Percentiles rank a stretch among this genome's conserved stretches.
Conservation (phyloP, 257 asterid genomes). For the Lycium barbarum region DNA sequence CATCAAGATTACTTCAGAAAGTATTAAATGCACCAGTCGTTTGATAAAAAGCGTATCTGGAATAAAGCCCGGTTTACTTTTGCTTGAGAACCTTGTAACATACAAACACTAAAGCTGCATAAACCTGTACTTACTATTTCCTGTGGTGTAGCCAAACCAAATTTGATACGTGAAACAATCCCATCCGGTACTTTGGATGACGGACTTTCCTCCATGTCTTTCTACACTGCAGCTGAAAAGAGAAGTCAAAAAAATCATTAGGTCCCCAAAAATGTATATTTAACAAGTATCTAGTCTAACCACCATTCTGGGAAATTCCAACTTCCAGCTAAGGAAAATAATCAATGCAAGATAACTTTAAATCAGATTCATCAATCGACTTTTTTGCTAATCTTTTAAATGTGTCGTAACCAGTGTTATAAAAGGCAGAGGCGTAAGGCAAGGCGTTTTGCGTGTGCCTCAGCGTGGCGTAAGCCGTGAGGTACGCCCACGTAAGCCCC, state of each 20-base stretch:
- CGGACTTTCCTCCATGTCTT: constrained; percentile 67
- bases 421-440: no score
- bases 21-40: background rate
- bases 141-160: constrained; percentile 78
- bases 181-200: constrained; percentile 53
- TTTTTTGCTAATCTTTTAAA: background rate
- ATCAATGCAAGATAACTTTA: background rate
- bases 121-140: constrained; percentile 71
- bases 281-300: background rate
- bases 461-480: no score
- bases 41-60: background rate
- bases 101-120: background rate
- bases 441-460: no score
- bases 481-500: no score
- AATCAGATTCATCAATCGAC: background rate
- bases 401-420: background rate
- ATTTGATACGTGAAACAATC: constrained; percentile 60
- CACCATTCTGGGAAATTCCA: constrained; percentile 10
- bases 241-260: background rate
- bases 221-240: constrained; percentile 31
- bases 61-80: constrained; percentile 25
- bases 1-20: constrained; percentile 1
- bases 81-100: background rate
- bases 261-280: constrained; percentile 6
- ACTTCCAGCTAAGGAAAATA: background rate